These are phyloP conservation scores for Chamaecyparis obtusa DNA, from an alignment of 75 land plant species.

Conservation along the genomic window DNA sequence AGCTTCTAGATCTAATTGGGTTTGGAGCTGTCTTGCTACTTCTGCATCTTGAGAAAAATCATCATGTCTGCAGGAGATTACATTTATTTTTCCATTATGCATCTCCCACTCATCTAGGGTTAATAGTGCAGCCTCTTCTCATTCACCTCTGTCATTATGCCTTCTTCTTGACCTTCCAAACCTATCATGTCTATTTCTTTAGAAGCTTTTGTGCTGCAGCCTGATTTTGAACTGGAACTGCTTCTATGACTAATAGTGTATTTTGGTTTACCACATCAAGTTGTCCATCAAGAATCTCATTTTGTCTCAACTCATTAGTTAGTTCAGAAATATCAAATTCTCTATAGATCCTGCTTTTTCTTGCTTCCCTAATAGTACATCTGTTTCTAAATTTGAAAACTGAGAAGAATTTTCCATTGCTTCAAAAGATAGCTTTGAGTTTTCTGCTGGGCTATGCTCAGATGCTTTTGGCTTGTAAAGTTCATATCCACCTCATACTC, in stretches of 20 bases:
- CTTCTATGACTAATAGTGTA: slow-evolving; percentile 35
- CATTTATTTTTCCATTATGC: slow-evolving; percentile 28
- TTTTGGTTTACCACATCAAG: neutral
- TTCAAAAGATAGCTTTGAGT: neutral
- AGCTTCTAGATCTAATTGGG: slow-evolving; percentile 73
- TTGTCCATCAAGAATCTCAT: slow-evolving; percentile 1
- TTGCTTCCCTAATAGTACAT: neutral
- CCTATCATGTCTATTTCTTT: slow-evolving; percentile 27
- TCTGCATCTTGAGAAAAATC: slow-evolving; percentile 60
- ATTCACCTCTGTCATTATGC: slow-evolving; percentile 30
- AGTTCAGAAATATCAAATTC: neutral
- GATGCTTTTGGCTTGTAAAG: slow-evolving; percentile 3
- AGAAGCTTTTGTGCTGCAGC: slow-evolving; percentile 87
- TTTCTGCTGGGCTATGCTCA: neutral
- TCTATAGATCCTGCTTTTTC: neutral
- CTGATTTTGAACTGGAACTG: slow-evolving; percentile 76
- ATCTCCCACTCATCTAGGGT: slow-evolving; percentile 89
- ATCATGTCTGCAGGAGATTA: neutral
- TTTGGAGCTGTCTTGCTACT: slow-evolving; percentile 77
- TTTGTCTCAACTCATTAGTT: neutral
- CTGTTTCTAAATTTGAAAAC: neutral
- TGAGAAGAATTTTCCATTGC: neutral
- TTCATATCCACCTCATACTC: slow-evolving; percentile 8
- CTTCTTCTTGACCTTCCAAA: slow-evolving; percentile 39
- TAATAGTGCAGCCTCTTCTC: slow-evolving; percentile 48